Evolutionary conservation across 163 green algal genomes (phyloP), one percentile per base, ranked within the genome.

Genomic region (Chloromonas sp.): DNA sequence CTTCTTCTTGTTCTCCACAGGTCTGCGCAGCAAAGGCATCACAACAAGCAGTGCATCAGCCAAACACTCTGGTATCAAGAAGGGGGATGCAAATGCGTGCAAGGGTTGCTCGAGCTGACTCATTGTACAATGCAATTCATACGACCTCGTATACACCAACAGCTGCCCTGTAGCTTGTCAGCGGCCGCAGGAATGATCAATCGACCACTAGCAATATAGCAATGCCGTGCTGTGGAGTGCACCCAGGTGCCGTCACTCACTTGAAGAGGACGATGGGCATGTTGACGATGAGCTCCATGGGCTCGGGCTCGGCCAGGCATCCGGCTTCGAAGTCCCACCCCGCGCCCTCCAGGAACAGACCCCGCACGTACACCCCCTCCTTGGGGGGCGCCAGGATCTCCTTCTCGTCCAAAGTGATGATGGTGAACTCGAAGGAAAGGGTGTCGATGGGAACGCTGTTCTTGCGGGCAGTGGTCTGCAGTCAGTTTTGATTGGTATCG

Each of bases 211-310:
- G 36, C 36, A 36, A 36, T 36, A 36, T 36, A 36, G 36, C 36
- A 36, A 36, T 36, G 36, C 36, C 36, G 36, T 36, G 36, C 36
- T 36, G 36, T 36, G 36, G 36, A 36, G 36, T 36, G 66, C 66
- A 74, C 66, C 5, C 66, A 74, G 66, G 5, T 11, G 11, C 66
- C 66, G 5, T 11, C 11, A 79, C 70, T 81, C 71, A 81, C 87
- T 93, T 94, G 92, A 98, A 98, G 74, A 95, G 91, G 59, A 98
- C 84, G 83, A 98, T 94, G 58, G 95, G 95, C 94, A 97, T 97
- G 14, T 89, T 87, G 79, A 97, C 93, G 71, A 96, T 94, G 58
- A 98, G 91, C 92, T 97, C 92, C 94, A 97, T 97, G 61, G 94
- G 93, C 85, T 96, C 86, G 3, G 95, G 94, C 92, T 98, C 95